These are phyloP conservation scores for Myxozyma neglecta DNA, from an alignment of 805 yeast species.

Conservation along the genomic window DNA sequence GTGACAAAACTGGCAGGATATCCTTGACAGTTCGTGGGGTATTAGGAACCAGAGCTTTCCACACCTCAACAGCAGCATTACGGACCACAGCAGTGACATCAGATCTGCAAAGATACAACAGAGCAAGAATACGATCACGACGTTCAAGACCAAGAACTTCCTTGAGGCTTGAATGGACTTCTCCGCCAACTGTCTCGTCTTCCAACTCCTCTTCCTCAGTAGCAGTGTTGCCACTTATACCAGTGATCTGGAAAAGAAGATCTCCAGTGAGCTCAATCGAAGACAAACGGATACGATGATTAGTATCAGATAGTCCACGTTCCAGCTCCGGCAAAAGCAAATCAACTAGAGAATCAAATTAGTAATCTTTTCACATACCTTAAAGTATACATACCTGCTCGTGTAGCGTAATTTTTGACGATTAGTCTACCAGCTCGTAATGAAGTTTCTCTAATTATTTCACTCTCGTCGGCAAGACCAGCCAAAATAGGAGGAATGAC, in stretches of 20 bases:
- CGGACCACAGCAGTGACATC: conserved; percentile 87
- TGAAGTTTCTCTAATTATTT: conserved; percentile 82
- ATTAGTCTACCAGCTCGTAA: conserved; percentile 89
- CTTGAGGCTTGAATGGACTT: conserved; percentile 62
- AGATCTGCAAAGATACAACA: conserved; percentile 91
- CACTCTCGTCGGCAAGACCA: conserved; percentile 89
- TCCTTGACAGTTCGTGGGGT: conserved; percentile 94
- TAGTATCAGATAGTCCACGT: conserved; percentile 77
- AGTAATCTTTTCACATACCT: neutral
- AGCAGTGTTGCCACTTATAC: conserved; percentile 64
- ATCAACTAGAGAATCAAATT: conserved; percentile 52
- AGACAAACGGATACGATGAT: conserved; percentile 83
- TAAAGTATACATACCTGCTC: conserved; percentile 49
- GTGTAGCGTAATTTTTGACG: conserved; percentile 85
- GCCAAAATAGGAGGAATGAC: conserved; percentile 89
- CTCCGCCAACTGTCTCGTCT: conserved; percentile 40
- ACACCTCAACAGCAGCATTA: conserved; percentile 84
- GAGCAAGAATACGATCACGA: conserved; percentile 79
- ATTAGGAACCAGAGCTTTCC: conserved; percentile 95
- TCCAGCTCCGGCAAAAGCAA: conserved; percentile 91
- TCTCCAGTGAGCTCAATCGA: conserved; percentile 97
- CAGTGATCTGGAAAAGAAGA: conserved; percentile 87
- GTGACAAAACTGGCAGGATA: conserved; percentile 79
- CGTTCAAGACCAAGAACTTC: conserved; percentile 84
- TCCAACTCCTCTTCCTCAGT: conserved; percentile 44